These are phyloP conservation scores for Nidularia pulvinata DNA, from an alignment of 768 basidiomycete genomes.

Conservation along the genomic window DNA sequence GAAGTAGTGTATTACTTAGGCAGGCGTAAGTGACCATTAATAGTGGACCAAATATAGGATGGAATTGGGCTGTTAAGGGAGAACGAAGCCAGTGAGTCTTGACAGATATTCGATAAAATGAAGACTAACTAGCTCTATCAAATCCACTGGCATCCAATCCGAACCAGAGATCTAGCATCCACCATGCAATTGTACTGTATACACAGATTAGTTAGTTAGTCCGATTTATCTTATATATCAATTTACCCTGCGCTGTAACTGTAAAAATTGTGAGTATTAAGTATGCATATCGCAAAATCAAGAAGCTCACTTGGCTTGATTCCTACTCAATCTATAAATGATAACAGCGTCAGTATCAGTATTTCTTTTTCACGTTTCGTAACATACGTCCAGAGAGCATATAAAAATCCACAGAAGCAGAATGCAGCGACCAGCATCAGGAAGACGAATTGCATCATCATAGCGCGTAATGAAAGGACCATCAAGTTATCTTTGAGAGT, in stretches of 20 bases:
- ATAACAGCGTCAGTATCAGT: background rate
- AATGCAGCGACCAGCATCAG: constrained; percentile 86
- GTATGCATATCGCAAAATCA: too few relatives aligned
- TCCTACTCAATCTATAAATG: constrained; percentile 56
- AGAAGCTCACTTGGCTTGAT: constrained; percentile 49
- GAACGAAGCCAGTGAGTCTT: constrained; percentile 2
- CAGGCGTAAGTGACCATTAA: constrained; percentile 92
- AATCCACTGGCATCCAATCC: constrained; percentile 96
- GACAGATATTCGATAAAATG: background rate
- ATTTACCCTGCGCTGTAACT: constrained; percentile 29
- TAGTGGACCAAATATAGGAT: constrained; percentile 88
- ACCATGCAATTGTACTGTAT: constrained; percentile 73
- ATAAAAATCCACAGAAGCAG: constrained; percentile 91
- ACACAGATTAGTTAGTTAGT: background rate
- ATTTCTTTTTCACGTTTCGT: background rate
- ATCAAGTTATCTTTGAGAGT: constrained; percentile 81
- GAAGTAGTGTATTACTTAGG: constrained; percentile 87
- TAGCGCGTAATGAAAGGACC: constrained; percentile 84
- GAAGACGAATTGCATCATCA: constrained; percentile 89
- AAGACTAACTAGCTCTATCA: constrained; percentile 67
- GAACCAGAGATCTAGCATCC: constrained; percentile 94
- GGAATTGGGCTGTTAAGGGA: constrained; percentile 59
- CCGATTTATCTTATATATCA: background rate
- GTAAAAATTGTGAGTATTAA: too few relatives aligned
- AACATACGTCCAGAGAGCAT: constrained; percentile 91